Evolutionary conservation across 768 basidiomycete genomes (phyloP).

Genomic region (Suillus sp.): DNA sequence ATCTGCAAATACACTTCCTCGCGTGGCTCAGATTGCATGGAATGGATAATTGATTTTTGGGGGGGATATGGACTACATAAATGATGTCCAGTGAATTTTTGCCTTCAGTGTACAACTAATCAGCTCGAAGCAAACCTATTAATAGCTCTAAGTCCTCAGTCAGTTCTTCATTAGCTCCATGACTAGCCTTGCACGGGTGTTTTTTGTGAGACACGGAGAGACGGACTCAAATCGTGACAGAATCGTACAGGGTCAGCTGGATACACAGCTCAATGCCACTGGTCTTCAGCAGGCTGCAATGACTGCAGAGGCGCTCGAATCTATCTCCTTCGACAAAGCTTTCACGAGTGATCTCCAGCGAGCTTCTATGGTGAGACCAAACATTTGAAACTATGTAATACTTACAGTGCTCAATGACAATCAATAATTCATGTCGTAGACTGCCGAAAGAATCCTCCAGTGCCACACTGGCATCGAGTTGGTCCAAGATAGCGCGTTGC

Average conservation of each 20-base stretch:
- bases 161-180: not conserved
- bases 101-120: not conserved
- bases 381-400: not conserved
- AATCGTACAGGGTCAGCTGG: constrained; percentile 76
- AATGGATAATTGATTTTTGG: not conserved
- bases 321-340: constrained; percentile 57
- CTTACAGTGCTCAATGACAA: not conserved
- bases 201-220: constrained; percentile 78
- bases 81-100: not conserved
- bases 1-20: not conserved
- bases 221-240: constrained; percentile 64
- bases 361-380: constrained; percentile 58
- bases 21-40: not conserved
- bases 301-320: constrained; percentile 55
- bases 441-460: constrained; percentile 63
- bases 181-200: constrained; percentile 46
- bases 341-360: constrained; percentile 74
- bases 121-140: not conserved
- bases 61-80: not conserved
- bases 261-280: constrained; percentile 63
- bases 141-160: not conserved
- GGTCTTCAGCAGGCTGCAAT: constrained; percentile 62
- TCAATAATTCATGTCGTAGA: constrained; percentile 41
- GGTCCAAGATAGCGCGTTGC: constrained; percentile 46
- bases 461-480: constrained; percentile 50